phyloP scores from a whole-genome alignment of 495 filamentous ascomycete genomes.

The Talaromyces trachyspermus region DNA sequence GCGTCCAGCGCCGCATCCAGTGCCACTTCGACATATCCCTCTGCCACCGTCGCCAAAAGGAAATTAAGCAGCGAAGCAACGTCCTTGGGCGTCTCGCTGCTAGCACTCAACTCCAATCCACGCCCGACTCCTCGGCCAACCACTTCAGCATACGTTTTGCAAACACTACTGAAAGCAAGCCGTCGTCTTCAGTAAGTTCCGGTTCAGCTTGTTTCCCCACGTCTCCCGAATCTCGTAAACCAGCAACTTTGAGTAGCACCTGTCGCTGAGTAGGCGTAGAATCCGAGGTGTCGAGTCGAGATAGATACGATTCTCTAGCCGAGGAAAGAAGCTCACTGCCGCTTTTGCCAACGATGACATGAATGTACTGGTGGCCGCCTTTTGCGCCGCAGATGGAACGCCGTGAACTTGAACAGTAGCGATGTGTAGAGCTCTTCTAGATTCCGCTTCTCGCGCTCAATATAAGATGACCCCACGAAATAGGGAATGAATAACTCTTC shows the following conservation, averaged over 20 bases:
- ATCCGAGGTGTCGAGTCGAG: slow-evolving; percentile 76
- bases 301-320: slow-evolving; percentile 72
- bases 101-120: slow-evolving; percentile 77
- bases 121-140: slow-evolving; percentile 96
- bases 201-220: slow-evolving; percentile 55
- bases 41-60: slow-evolving; percentile 81
- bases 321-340: slow-evolving; percentile 74
- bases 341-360: slow-evolving; percentile 82
- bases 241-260: slow-evolving; percentile 79
- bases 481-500: slow-evolving; percentile 97
- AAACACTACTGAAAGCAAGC: slow-evolving; percentile 69
- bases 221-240: slow-evolving; percentile 50
- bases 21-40: slow-evolving; percentile 89
- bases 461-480: slow-evolving; percentile 87
- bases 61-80: slow-evolving; percentile 80
- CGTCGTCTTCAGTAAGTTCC: slow-evolving; percentile 84
- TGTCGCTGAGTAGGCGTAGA: slow-evolving; percentile 74
- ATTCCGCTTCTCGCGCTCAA: slow-evolving; percentile 84
- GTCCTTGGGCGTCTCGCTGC: slow-evolving; percentile 88
- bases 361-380: slow-evolving; percentile 74
- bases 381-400: slow-evolving; percentile 84
- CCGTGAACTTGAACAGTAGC: slow-evolving; percentile 87
- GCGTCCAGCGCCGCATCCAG: slow-evolving; percentile 78
- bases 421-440: slow-evolving; percentile 91
- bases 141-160: slow-evolving; percentile 96